Evolutionary conservation across 306 rosid genomes (phyloP).

Genomic region (Cicer arietinum): DNA sequence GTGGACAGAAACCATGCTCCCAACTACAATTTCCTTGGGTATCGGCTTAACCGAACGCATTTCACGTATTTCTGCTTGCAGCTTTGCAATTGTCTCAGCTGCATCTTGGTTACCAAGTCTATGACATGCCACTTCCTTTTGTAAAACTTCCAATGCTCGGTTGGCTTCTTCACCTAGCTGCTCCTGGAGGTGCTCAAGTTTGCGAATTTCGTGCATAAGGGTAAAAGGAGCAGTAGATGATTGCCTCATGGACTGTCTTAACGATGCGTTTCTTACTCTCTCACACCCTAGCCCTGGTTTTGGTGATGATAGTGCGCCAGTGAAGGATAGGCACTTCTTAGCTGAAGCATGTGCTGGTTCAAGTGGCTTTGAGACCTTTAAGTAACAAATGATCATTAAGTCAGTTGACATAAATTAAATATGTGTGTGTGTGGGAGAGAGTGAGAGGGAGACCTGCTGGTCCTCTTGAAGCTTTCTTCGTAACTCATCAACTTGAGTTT

Average conservation of each 20-base stretch:
- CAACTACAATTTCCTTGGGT: conserved; percentile 78
- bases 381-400: conserved; percentile 17
- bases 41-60: conserved; percentile 72
- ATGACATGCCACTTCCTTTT: conserved; percentile 98
- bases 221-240: conserved; percentile 96
- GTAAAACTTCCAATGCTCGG: conserved; percentile 91
- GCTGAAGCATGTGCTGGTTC: conserved; percentile 68
- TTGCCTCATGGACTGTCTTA: conserved; percentile 95
- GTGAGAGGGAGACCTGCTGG: conserved; percentile 60
- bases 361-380: conserved; percentile 68
- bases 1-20: conserved; percentile 68
- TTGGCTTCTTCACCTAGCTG: conserved; percentile 99
- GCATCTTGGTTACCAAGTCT: conserved; percentile 99
- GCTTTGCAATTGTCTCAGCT: conserved; percentile 96
- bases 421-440: not conserved
- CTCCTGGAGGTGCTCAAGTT: conserved; percentile 98
- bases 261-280: conserved; percentile 61
- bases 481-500: conserved; percentile 82
- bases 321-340: conserved; percentile 89
- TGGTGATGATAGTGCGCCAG: conserved; percentile 65
- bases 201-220: conserved; percentile 98
- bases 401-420: conserved; percentile 30
- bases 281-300: conserved; percentile 61
- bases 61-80: conserved; percentile 93
- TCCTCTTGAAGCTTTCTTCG: conserved; percentile 81